Conservation (phyloP, 495 filamentous ascomycete genomes). For the Chlorociboria aeruginascens region DNA sequence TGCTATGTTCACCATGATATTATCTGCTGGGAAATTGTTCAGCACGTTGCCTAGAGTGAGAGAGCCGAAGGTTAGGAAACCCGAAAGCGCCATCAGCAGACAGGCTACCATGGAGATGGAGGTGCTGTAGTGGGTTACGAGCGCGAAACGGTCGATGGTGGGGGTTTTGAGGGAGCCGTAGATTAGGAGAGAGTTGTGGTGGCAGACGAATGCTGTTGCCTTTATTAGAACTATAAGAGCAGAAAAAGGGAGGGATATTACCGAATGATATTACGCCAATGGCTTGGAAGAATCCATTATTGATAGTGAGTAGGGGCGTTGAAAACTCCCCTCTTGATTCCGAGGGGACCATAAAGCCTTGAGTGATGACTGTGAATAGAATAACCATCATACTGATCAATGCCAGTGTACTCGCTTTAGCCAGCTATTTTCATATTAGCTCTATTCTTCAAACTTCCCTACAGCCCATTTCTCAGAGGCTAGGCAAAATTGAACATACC, state of each 20-base stretch:
- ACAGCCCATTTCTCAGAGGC: not conserved
- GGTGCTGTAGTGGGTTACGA: conserved; percentile 87
- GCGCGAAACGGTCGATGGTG: conserved; percentile 85
- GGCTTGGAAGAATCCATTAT: conserved; percentile 83
- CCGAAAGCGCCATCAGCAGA: conserved; percentile 73
- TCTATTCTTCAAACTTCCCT: not conserved
- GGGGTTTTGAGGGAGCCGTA: conserved; percentile 92
- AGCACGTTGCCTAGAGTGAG: conserved; percentile 89
- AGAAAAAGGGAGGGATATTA: conserved; percentile 25
- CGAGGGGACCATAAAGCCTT: conserved; percentile 58
- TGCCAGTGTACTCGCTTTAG: conserved; percentile 87
- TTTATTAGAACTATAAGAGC: not conserved
- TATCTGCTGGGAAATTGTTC: conserved; percentile 89
- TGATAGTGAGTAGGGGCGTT: conserved; percentile 54
- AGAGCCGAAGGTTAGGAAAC: conserved; percentile 87
- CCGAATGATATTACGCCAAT: conserved; percentile 97
- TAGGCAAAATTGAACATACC: conserved; percentile 34
- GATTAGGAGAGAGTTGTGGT: conserved; percentile 94
- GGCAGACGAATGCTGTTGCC: conserved; percentile 67
- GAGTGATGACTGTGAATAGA: conserved; percentile 76
- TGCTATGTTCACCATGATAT: conserved; percentile 86
- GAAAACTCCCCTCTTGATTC: conserved; percentile 59
- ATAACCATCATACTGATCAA: conserved; percentile 88
- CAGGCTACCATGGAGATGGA: conserved; percentile 81
- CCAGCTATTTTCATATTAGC: conserved; percentile 48